Conservation (phyloP, 495 filamentous ascomycete genomes). For the Hypoxylon lenormandii region DNA sequence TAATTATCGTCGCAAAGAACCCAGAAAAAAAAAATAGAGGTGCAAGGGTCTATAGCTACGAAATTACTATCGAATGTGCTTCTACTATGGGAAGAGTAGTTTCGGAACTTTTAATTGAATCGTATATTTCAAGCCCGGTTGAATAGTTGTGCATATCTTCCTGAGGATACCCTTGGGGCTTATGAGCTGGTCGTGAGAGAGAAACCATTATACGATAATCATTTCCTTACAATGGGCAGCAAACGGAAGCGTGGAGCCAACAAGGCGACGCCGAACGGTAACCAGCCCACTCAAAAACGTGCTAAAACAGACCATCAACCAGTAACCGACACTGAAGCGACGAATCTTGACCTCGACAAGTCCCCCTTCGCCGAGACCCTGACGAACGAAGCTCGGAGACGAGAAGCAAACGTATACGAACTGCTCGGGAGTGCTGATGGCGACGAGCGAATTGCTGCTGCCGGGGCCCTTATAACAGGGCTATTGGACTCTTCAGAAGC, state of each 20-base stretch:
- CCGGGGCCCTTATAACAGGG: conserved; percentile 61
- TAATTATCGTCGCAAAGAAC: neutral
- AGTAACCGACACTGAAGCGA: conserved; percentile 46
- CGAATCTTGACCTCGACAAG: conserved; percentile 54
- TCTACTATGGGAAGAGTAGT: too few species aligned
- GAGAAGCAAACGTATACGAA: conserved; percentile 66
- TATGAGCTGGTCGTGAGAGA: neutral
- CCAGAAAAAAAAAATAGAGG: conserved; percentile 7
- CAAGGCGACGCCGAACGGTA: conserved; percentile 47
- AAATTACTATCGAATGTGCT: too few species aligned
- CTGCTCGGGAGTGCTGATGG: conserved; percentile 64
- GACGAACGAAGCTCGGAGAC: conserved; percentile 57
- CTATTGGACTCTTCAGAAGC: conserved; percentile 59
- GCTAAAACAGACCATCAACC: conserved; percentile 52
- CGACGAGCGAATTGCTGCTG: conserved; percentile 63
- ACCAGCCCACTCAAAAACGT: conserved; percentile 58
- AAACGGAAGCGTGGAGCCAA: conserved; percentile 61
- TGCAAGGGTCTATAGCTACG: too few species aligned
- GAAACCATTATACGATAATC: too few species aligned
- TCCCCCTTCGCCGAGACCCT: conserved; percentile 59
- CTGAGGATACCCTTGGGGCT: neutral
- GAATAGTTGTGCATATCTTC: too few species aligned
- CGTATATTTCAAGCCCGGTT: too few species aligned
- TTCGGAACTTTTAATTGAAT: too few species aligned
- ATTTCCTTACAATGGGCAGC: conserved; percentile 48